Base-by-base conservation (phyloP, 495 filamentous ascomycete genomes). In the Bombardia bombarda region DNA sequence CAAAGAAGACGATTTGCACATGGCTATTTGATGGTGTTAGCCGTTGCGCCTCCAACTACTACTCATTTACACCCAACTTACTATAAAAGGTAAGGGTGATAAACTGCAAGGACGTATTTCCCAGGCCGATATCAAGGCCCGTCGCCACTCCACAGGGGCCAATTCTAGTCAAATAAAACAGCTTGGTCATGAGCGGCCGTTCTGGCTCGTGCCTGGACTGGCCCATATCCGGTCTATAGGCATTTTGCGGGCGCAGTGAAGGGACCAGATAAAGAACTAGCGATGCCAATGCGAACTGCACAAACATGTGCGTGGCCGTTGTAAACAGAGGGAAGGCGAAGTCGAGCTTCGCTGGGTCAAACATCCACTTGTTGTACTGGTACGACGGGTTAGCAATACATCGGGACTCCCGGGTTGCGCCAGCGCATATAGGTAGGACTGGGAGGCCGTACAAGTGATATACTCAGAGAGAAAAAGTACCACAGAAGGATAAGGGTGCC, bases 301-400 rank as follows among this genome's bases (percentile, higher is more conserved):
- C 90, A 23, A 88, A 65, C 89, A 99, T 96, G 67, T 99, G 93
- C 54, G 88, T 60, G 51, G 87, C 86, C 9, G 93, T 99, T 2
- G 89, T 95, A 68, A 97, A 97, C 38, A 99, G 78, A 35, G 93
- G 93, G 48, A 88, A 97, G 35, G 86, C 83, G 58, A 99, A 99
- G 55, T 95, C 76, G 49, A 90, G 77, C 42, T 87, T 81, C 38
- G 82, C 78, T 14, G 81, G 68, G 48, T 85, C 83, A 63, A 99
- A 99, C 93, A 99, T 99, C 93, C 93, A 97, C 73, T 95, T 97
- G 71, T 99, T 99, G 67, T 99, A 99, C 87, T 93, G 51, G 19
- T 31, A 46, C 19, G 17, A 32, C 10, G 0, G 24, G 50, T 46
- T 34, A 50, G 42, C 32, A 33, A 33, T n/a, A n/a, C n/a, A n/a